These are phyloP conservation scores for Curvularia verruculosa DNA, from an alignment of 2,329 filamentous ascomycete species.

Conservation along the genomic window DNA sequence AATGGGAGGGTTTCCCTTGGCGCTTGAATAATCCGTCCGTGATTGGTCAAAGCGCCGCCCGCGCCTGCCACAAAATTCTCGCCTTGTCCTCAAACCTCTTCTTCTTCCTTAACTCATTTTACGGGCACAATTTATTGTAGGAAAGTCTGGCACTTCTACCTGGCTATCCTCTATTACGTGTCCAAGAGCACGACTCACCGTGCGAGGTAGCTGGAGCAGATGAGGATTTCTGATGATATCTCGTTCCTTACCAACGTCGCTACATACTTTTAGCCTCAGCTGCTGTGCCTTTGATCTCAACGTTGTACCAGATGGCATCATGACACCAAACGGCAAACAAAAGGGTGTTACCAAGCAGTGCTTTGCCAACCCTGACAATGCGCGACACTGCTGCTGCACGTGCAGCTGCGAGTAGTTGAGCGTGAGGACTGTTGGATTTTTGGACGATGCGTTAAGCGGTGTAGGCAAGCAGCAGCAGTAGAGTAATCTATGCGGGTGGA, in stretches of 20 bases:
- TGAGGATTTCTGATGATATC: conserved; percentile 63
- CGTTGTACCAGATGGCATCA: background rate
- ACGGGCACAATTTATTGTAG: conserved; percentile 71
- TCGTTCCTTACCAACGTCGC: conserved; percentile 71
- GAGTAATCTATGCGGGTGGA: background rate
- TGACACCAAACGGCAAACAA: background rate
- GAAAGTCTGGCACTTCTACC: conserved; percentile 57
- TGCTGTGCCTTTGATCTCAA: background rate
- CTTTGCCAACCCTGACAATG: too few species aligned
- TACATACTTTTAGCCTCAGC: conserved; percentile 52
- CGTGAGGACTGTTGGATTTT: background rate
- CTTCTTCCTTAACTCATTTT: conserved; percentile 60
- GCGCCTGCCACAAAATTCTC: conserved; percentile 37
- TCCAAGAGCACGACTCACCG: conserved; percentile 62
- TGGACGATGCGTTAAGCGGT: background rate
- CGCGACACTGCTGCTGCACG: background rate
- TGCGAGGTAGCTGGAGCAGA: conserved; percentile 70
- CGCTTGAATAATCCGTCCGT: conserved; percentile 30
- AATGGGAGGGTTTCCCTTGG: conserved; percentile 26
- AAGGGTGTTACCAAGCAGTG: too few species aligned
- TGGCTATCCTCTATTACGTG: conserved; percentile 67
- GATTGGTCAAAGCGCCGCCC: conserved; percentile 41
- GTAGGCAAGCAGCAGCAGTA: background rate
- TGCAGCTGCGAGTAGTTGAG: background rate
- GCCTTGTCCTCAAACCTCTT: conserved; percentile 35